Evolutionary conservation across 1,284 basidiomycete genomes (phyloP).

Genomic region (Fomitopsis schrenkii): DNA sequence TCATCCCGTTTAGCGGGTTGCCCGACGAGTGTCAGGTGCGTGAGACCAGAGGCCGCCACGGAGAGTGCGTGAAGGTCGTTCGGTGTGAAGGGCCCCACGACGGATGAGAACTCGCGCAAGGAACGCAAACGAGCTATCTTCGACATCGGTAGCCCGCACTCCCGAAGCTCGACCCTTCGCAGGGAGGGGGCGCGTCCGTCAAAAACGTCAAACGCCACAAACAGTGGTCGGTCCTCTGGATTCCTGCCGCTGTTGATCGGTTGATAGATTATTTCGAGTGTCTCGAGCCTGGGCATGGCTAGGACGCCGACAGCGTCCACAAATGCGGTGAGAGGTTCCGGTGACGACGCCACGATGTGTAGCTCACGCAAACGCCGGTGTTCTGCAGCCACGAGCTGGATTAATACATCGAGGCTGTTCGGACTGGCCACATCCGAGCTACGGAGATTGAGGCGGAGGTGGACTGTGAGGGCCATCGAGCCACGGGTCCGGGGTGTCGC

Average conservation of each 20-base stretch:
- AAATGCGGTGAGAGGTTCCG: not conserved
- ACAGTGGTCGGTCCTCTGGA: not conserved
- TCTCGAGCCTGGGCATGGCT: not conserved
- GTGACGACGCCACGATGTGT: not conserved
- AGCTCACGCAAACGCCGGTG: not conserved
- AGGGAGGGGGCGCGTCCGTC: not conserved
- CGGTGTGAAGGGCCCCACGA: not conserved
- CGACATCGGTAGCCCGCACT: not conserved
- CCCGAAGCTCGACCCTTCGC: not conserved
- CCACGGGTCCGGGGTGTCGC: not conserved
- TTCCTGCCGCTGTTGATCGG: not conserved
- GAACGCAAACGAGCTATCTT: not conserved
- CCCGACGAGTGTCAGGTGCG: not conserved
- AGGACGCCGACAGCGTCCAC: not conserved
- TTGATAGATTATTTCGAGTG: not conserved
- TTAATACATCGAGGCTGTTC: not conserved
- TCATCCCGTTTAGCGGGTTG: not conserved
- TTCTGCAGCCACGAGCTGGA: not conserved
- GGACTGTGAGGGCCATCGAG: not conserved
- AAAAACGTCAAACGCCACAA: not conserved
- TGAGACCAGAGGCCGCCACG: not conserved
- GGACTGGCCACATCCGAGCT: not conserved
- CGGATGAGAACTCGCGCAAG: not conserved
- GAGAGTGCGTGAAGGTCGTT: not conserved
- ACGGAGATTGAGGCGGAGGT: not conserved